Evolutionary conservation across 192 early-diverging fungal species (phyloP).

Genomic region (Podochytrium sp.): DNA sequence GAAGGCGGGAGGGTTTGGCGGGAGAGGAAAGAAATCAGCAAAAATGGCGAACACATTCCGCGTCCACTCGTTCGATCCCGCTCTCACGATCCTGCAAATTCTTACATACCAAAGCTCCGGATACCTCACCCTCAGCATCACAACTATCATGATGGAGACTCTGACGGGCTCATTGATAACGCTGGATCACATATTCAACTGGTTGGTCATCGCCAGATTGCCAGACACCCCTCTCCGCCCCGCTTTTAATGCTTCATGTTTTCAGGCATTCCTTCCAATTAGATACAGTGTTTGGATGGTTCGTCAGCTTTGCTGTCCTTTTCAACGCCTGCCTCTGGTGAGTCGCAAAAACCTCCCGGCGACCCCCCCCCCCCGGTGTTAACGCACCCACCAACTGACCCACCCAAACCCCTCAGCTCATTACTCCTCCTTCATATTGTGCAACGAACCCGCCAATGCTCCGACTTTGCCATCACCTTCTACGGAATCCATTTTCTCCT

Average conservation of each 20-base stretch:
- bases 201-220: not conserved
- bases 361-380: not conserved
- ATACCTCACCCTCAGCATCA: slow-evolving; percentile 59
- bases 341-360: not conserved
- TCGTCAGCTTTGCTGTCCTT: slow-evolving; percentile 64
- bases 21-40: too few relatives aligned
- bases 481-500: slow-evolving; percentile 70
- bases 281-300: slow-evolving; percentile 58
- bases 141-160: slow-evolving; percentile 54
- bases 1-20: too few relatives aligned
- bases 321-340: slow-evolving; percentile 68
- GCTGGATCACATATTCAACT: slow-evolving; percentile 70
- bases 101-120: slow-evolving; percentile 52
- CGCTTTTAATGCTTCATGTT: too few relatives aligned
- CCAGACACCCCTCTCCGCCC: too few relatives aligned
- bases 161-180: slow-evolving; percentile 67
- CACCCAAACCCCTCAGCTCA: not conserved
- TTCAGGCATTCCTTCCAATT: slow-evolving; percentile 56
- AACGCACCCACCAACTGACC: not conserved
- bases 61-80: slow-evolving; percentile 22
- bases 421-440: slow-evolving; percentile 56
- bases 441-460: slow-evolving; percentile 72
- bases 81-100: slow-evolving; percentile 17
- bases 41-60: slow-evolving; percentile 20
- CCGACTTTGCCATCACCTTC: slow-evolving; percentile 79